These are phyloP conservation scores for Dictyostelium brefeldianum DNA, from an alignment of 78 protist species.

Conservation along the genomic window DNA sequence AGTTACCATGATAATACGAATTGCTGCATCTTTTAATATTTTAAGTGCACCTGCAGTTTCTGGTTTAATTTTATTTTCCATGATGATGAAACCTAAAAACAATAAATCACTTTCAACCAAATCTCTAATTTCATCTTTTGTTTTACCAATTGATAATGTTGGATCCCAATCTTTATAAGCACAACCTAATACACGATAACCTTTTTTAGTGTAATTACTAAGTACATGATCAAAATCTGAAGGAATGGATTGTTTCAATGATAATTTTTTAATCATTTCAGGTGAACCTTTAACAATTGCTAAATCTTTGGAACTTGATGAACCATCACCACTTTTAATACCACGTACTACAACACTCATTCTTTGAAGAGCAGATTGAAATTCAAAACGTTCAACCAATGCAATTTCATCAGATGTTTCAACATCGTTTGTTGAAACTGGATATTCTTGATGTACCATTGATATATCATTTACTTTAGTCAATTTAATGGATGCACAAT, in stretches of 20 bases:
- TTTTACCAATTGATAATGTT: neutral
- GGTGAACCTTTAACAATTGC: conserved; percentile 93
- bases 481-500: conserved; percentile 10
- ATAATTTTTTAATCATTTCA: conserved; percentile 84
- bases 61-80: conserved; percentile 88
- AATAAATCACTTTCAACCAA: conserved; percentile 78
- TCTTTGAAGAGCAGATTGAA: conserved; percentile 88
- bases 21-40: conserved; percentile 65
- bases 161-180: conserved; percentile 62
- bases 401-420: conserved; percentile 44
- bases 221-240: conserved; percentile 55
- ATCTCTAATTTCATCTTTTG: conserved; percentile 57
- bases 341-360: conserved; percentile 89
- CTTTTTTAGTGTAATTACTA: conserved; percentile 81
- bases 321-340: neutral
- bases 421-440: conserved; percentile 8
- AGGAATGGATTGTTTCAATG: conserved; percentile 79
- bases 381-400: conserved; percentile 75
- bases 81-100: conserved; percentile 83
- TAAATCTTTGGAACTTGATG: neutral
- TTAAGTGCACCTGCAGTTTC: conserved; percentile 80
- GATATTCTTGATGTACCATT: conserved; percentile 1
- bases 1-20: conserved; percentile 86
- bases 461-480: neutral
- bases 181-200: conserved; percentile 92